Percentiles rank a stretch among this genome's conserved stretches.
Conservation (phyloP, 164 flowering plant species). For the Umbilicus rupestris region DNA sequence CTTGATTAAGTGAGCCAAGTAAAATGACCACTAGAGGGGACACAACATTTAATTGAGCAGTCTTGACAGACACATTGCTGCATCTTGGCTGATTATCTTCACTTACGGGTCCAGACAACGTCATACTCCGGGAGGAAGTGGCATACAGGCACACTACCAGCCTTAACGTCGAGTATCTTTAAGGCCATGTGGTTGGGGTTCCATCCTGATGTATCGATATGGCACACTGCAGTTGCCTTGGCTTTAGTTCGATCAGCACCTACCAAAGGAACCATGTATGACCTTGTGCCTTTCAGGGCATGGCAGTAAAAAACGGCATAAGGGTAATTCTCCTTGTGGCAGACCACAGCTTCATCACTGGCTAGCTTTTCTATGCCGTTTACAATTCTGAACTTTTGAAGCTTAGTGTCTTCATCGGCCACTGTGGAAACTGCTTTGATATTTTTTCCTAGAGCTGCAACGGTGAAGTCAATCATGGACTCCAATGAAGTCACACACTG, state of each 20-base stretch:
- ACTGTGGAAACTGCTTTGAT: conserved; percentile 31
- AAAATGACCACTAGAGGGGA: no score
- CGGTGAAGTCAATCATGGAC: conserved; percentile 35
- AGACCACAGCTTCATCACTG: conserved; percentile 23
- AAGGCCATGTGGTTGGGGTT: conserved; percentile 44
- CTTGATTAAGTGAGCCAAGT: no score
- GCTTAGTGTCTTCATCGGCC: conserved; percentile 16
- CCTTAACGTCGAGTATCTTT: conserved; percentile 30
- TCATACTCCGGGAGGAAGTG: conserved; percentile 45
- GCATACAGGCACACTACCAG: conserved; percentile 36
- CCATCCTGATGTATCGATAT: conserved; percentile 36
- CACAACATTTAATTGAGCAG: no score
- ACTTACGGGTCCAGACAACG: conserved; percentile 24
- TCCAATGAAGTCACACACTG: conserved; percentile 40
- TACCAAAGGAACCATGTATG: conserved; percentile 23
- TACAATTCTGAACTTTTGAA: conserved; percentile 23
- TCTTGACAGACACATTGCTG: no score
- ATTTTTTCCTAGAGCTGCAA: conserved; percentile 26
- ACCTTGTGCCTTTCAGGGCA: conserved; percentile 16
- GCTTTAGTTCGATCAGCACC: conserved; percentile 32
- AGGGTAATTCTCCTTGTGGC: conserved; percentile 31
- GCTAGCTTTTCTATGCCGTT: conserved; percentile 17
- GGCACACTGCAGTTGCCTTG: conserved; percentile 33
- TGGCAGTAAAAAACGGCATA: conserved; percentile 42
- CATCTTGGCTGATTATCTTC: not conserved